Conservation (phyloP, 148 eudicot species). For the Polygonum aviculare region DNA sequence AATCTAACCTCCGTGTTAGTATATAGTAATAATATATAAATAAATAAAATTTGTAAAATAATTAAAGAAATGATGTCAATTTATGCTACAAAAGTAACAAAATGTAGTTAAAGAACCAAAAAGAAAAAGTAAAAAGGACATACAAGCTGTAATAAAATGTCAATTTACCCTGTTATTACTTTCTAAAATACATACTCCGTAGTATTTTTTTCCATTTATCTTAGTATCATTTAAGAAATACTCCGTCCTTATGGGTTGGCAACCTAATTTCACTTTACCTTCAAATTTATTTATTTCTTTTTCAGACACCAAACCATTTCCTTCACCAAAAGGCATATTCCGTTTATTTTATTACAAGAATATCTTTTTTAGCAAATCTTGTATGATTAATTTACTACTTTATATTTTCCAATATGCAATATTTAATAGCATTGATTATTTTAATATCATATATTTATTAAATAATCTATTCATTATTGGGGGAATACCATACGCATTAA, state of each 20-base stretch:
- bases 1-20: too few relatives aligned
- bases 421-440: constrained; percentile 33
- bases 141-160: not conserved
- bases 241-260: constrained; percentile 79
- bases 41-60: too few relatives aligned
- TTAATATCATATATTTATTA: constrained; percentile 27
- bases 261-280: constrained; percentile 97
- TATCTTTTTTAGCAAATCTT: constrained; percentile 4
- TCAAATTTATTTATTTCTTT: constrained; percentile 31
- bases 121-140: not conserved
- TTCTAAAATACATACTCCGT: constrained; percentile 20
- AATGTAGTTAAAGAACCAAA: not conserved
- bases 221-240: constrained; percentile 44
- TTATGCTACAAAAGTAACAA: too few relatives aligned
- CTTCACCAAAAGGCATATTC: constrained; percentile 75
- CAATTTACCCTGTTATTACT: too few relatives aligned
- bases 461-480: constrained; percentile 21
- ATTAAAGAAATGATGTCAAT: too few relatives aligned
- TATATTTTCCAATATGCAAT: constrained; percentile 30
- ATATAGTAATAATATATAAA: too few relatives aligned
- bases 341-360: constrained; percentile 32
- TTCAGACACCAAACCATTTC: constrained; percentile 62
- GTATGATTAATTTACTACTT: constrained; percentile 13
- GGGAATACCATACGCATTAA: constrained; percentile 18
- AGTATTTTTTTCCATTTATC: constrained; percentile 22